Conservation (phyloP, 139 green algal species). For the Yamagishiella unicocca region DNA sequence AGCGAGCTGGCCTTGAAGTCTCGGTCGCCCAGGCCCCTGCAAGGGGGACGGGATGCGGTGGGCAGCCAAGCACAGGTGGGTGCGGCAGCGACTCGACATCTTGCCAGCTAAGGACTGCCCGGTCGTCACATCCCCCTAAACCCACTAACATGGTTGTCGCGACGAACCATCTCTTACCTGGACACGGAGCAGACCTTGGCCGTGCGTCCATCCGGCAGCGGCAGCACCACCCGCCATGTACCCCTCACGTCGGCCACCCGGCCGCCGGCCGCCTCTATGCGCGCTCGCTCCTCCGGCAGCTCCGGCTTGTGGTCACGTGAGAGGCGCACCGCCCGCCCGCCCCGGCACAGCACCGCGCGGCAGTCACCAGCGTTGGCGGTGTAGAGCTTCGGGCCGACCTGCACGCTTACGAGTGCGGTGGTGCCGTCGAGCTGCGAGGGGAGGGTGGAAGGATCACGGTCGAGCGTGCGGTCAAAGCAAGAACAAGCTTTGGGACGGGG, state of each 20-base stretch:
- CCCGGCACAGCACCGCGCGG: conserved; percentile 72
- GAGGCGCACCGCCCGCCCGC: conserved; percentile 60
- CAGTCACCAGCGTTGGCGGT: conserved; percentile 68
- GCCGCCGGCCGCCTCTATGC: conserved; percentile 66
- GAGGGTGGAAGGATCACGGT: too few species aligned
- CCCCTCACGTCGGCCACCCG: conserved; percentile 55
- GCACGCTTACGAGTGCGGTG: conserved; percentile 59
- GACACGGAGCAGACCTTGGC: conserved; percentile 59
- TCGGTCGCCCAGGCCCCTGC: conserved; percentile 75
- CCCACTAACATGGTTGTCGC: too few species aligned
- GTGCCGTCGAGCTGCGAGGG: conserved; percentile 57
- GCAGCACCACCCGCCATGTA: conserved; percentile 51
- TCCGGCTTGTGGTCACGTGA: conserved; percentile 82
- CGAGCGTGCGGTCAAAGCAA: too few species aligned
- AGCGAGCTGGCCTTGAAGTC: conserved; percentile 80
- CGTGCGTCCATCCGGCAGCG: conserved; percentile 32
- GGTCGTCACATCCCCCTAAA: too few species aligned
- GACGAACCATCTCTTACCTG: too few species aligned
- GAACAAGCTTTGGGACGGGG: too few species aligned
- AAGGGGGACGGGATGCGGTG: too few species aligned
- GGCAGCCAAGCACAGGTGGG: too few species aligned
- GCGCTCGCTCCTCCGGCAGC: conserved; percentile 62
- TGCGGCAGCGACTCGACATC: too few species aligned
- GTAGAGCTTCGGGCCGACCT: conserved; percentile 51
- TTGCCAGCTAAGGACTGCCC: too few species aligned